Percentiles rank a stretch among this genome's conserved stretches.
These are phyloP conservation scores for Russula vinacea DNA, from an alignment of 768 basidiomycete genomes.

Conservation along the genomic window DNA sequence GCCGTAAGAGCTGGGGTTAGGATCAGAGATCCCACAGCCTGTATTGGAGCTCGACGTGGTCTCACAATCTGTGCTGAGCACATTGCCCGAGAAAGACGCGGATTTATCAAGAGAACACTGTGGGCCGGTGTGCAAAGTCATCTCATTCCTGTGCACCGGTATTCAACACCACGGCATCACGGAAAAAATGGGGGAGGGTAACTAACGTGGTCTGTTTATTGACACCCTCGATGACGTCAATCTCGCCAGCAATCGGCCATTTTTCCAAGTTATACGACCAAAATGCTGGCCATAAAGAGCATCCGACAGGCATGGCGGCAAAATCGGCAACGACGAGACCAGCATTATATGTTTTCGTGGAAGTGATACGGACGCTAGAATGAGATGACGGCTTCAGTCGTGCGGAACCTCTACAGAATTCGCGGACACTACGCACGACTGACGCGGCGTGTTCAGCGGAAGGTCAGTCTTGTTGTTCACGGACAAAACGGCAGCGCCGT, in stretches of 20 bases:
- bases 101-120: background rate
- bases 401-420: background rate
- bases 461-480: constrained; percentile 16
- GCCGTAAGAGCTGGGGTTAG: background rate
- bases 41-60: background rate
- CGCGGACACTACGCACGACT: constrained; percentile 18
- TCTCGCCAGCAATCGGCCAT: background rate
- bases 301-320: background rate
- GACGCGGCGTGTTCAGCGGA: constrained; percentile 2
- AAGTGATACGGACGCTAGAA: background rate
- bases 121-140: constrained; percentile 14
- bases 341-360: background rate
- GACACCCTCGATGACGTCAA: constrained; percentile 37
- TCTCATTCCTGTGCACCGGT: constrained; percentile 7
- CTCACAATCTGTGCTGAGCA: background rate
- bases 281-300: background rate
- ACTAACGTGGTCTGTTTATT: background rate
- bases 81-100: background rate
- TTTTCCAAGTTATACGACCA: background rate
- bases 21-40: constrained; percentile 8
- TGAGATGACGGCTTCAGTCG: background rate
- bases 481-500: background rate
- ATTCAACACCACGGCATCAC: background rate
- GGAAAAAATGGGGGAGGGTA: background rate
- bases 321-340: constrained; percentile 1